Base-by-base conservation (phyloP, 2,329 filamentous ascomycete genomes). In the Plectosphaerella plurivora region DNA sequence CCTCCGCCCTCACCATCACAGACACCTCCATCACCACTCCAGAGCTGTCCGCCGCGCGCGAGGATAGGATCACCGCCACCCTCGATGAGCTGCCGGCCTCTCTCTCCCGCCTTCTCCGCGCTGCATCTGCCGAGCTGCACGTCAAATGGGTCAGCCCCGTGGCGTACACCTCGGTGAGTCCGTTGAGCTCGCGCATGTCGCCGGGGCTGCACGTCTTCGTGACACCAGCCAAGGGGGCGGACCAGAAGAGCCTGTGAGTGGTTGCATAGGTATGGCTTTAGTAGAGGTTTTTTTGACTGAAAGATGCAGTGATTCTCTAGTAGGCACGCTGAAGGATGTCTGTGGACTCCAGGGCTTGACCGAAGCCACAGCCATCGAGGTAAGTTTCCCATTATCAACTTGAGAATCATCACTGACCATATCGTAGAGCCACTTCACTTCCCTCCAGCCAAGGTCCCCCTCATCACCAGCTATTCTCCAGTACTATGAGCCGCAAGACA, bases 191-290 rank as follows among this genome's bases (percentile, higher is more conserved):
- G 49, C 82, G 88, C 53, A 69, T 91, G 14, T 84, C 90, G 2
- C 86, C 92, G 1, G 93, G 93, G 3, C 73, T 97, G 20, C 91
- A 97, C 73, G 74, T 91, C 24, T 88, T 88, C 61, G 91, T 86
- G 65, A 88, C 87, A 0, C 87, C 88, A 1, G 10, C 10, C 37
- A 66, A 68, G 6, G 65, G 70, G 33, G 64, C 68, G 24, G 65
- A 60, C 9, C 57, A 57, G 45, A 59, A 57, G 25, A 58, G 64
- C 18, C 61, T 59, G 61, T 66, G 57, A 53, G 63, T 56, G 20
- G 22, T 22, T 22, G 22, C 22, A n/a, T 52, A 49, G 47, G 37
- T n/a, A n/a, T 20, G 14, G 15, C 3, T 12, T 11, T 7, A 20
- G 33, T 4, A 16, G n/a, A 48, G 47, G 52, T 33, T 39, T n/a